Evolutionary conservation across 768 basidiomycete genomes (phyloP), one percentile per base, ranked within the genome.

Genomic region (Leccinum variicolor): DNA sequence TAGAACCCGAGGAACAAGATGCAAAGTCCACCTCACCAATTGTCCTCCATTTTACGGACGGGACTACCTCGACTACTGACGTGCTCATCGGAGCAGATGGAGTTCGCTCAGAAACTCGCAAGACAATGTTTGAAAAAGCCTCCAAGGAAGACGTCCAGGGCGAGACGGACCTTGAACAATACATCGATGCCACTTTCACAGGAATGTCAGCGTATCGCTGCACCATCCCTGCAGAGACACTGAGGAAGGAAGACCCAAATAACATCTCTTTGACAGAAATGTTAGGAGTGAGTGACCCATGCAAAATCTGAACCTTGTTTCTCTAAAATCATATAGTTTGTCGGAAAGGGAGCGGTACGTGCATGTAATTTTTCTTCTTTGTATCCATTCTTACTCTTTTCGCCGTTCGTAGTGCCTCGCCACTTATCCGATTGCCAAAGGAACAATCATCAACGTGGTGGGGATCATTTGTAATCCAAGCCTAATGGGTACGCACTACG

Each of bases 51-150:
- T 66, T 66, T 15, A 31, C 62, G 1, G 62, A 66, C 28, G 59
- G 64, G 4, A 66, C 58, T 1, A 56, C 15, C 2, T 50, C 72
- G 11, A 68, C 62, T 28, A 70, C 79, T 9, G 76, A 81, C 53
- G 62, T 81, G 11, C 73, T 81, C 6, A 61, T 81, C 49, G 80
- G 79, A 5, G 77, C 77, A 36, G 79, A 80, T 58, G 80, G 80
- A 4, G 70, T 81, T 31, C 70, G 64, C 19, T 71, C 67, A 3
- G 47, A 51, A 3, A 64, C 68, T 15, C 72, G 71, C 41, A 64
- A 58, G 29, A 52, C 55, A 1, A 59, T 72, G 56, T 63, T 68
- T 17, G 70, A 59, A 39, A 21, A 29, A 33, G 65, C 60, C 2
- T 62, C 58, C 5, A 21, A 31, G 17, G 58, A 54, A 1, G 4